Percentiles rank a stretch among this genome's conserved stretches.
phyloP scores from a whole-genome alignment of 805 yeast species.

The Nakazawaea ishiwadae region DNA sequence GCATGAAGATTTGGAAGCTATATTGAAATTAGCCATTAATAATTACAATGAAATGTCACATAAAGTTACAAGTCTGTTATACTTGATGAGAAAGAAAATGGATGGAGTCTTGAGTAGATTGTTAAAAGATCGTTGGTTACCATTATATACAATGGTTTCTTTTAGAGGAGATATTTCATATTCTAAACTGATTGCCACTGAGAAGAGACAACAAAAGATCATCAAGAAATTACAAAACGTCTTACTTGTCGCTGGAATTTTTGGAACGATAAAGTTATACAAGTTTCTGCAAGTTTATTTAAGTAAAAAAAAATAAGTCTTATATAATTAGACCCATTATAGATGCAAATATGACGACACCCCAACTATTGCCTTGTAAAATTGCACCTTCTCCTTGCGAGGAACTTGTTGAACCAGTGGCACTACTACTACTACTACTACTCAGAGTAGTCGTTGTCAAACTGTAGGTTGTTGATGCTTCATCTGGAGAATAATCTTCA shows the following conservation, averaged over 20 bases:
- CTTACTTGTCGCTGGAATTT: neutral
- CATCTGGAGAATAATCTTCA: neutral
- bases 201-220: conserved; percentile 49
- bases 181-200: conserved; percentile 55
- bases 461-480: conserved; percentile 5
- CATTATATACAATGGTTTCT: conserved; percentile 88
- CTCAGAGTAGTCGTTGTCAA: conserved; percentile 6
- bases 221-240: conserved; percentile 24
- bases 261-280: conserved; percentile 1
- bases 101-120: conserved; percentile 61
- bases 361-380: too few species aligned
- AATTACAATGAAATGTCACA: conserved; percentile 88
- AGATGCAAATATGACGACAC: too few species aligned
- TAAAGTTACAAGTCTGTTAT: conserved; percentile 59
- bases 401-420: conserved; percentile 1
- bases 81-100: conserved; percentile 58
- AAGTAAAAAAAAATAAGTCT: neutral
- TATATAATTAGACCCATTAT: too few species aligned
- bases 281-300: neutral
- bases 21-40: conserved; percentile 70
- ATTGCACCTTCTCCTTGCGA: neutral
- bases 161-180: conserved; percentile 82
- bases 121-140: conserved; percentile 68
- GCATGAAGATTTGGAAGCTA: conserved; percentile 66
- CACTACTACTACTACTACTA: neutral